Conservation (phyloP, 1,284 basidiomycete genomes). For the Singerocomus inundabilis region DNA sequence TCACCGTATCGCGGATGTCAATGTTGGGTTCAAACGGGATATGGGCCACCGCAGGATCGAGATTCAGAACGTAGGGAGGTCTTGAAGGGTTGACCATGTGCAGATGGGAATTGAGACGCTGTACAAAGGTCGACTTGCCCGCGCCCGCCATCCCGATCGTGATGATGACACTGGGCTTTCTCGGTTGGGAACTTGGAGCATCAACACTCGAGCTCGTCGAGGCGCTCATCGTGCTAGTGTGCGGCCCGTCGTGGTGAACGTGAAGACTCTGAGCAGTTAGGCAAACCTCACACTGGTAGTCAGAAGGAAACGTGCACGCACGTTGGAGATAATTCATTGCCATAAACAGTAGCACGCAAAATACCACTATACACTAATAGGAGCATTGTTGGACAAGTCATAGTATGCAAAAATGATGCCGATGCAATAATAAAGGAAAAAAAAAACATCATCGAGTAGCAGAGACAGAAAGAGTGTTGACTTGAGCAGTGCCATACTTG, state of each 20-base stretch:
- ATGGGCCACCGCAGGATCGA: slow-evolving; percentile 93
- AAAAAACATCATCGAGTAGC: slow-evolving; percentile 5
- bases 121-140: slow-evolving; percentile 97
- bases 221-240: slow-evolving; percentile 13
- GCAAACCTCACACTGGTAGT: slow-evolving; percentile 12
- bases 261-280: neutral
- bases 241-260: neutral
- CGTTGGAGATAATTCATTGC: slow-evolving; percentile 9
- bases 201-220: slow-evolving; percentile 4
- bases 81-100: slow-evolving; percentile 55
- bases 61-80: slow-evolving; percentile 94
- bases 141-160: slow-evolving; percentile 95
- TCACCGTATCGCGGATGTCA: slow-evolving; percentile 96
- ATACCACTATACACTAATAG: too few species aligned
- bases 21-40: slow-evolving; percentile 96
- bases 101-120: slow-evolving; percentile 87
- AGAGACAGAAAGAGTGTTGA: slow-evolving; percentile 4
- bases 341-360: slow-evolving; percentile 16
- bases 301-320: neutral
- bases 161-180: slow-evolving; percentile 78
- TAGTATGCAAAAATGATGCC: neutral
- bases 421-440: slow-evolving; percentile 4
- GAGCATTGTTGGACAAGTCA: neutral
- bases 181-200: slow-evolving; percentile 21
- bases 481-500: slow-evolving; percentile 39